phyloP scores from a whole-genome alignment of 2,329 filamentous ascomycete species.

The Microcyclospora tardicrescens region DNA sequence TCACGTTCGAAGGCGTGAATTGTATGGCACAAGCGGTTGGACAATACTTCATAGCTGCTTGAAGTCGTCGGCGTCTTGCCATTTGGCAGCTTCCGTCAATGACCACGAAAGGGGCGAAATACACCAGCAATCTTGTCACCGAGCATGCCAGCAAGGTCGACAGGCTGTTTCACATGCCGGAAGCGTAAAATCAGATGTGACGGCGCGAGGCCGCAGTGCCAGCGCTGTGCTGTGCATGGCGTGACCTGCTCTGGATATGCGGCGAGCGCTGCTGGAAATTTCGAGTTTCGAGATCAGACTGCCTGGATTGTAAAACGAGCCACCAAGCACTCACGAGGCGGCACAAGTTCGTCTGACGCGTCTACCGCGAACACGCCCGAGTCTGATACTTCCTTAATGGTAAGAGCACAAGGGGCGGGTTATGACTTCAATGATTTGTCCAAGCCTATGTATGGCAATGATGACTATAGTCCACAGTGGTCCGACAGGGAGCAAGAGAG shows the following conservation, averaged over 20 bases:
- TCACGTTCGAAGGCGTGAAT: too few species aligned
- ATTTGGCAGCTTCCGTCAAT: too few species aligned
- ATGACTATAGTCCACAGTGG: neutral
- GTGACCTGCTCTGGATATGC: constrained; percentile 21
- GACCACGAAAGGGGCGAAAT: too few species aligned
- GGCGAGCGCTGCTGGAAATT: constrained; percentile 10
- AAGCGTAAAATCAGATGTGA: constrained; percentile 23
- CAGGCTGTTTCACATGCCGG: constrained; percentile 20
- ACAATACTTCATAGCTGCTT: too few species aligned
- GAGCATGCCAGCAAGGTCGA: constrained; percentile 18
- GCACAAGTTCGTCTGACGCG: neutral
- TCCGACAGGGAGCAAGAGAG: neutral
- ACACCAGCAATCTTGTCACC: too few species aligned
- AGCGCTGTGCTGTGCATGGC: constrained; percentile 19
- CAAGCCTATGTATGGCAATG: neutral
- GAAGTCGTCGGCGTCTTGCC: too few species aligned
- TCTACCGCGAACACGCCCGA: neutral
- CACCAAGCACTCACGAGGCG: constrained; percentile 1
- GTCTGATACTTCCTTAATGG: neutral
- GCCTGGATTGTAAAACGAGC: constrained; percentile 8
- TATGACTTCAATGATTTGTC: neutral
- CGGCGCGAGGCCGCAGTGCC: constrained; percentile 17
- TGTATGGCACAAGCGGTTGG: too few species aligned
- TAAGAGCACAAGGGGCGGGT: neutral
- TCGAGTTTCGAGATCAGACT: constrained; percentile 19